Percentiles rank a stretch among this genome's conserved stretches.
These are phyloP conservation scores for Trifolium fragiferum DNA, from an alignment of 306 rosid genomes.

Conservation along the genomic window DNA sequence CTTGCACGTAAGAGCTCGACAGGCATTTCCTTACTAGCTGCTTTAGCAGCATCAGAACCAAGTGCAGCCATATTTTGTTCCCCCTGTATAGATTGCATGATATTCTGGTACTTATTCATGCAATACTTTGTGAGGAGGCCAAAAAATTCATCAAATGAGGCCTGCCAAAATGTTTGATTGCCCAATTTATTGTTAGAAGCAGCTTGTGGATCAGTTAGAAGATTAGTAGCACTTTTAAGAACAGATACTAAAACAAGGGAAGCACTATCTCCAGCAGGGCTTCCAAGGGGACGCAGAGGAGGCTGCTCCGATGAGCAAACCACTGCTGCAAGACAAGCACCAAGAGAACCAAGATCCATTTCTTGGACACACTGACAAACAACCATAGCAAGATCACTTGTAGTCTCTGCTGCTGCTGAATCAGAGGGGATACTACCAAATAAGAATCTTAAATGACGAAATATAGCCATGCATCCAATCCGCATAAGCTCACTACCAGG, in stretches of 20 bases:
- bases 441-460: slow-evolving; percentile 63
- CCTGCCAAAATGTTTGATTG: slow-evolving; percentile 60
- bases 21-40: slow-evolving; percentile 59
- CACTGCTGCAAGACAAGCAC: slow-evolving; percentile 70
- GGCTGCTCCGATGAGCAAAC: slow-evolving; percentile 74
- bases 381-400: slow-evolving; percentile 48
- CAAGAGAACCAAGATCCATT: slow-evolving; percentile 60
- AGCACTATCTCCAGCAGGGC: slow-evolving; percentile 57
- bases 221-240: slow-evolving; percentile 56
- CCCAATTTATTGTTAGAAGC: slow-evolving; percentile 46
- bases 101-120: slow-evolving; percentile 59
- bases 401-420: slow-evolving; percentile 48
- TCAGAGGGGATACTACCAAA: slow-evolving; percentile 62
- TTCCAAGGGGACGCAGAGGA: slow-evolving; percentile 61
- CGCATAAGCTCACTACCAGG: slow-evolving; percentile 65
- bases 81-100: slow-evolving; percentile 53
- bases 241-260: slow-evolving; percentile 54
- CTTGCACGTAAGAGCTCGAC: slow-evolving; percentile 63
- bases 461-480: slow-evolving; percentile 62
- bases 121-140: slow-evolving; percentile 58
- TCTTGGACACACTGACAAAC: slow-evolving; percentile 58
- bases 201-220: slow-evolving; percentile 48
- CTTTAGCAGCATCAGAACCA: slow-evolving; percentile 56
- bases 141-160: slow-evolving; percentile 64
- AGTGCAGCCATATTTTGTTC: slow-evolving; percentile 42